A percentile compares a stretch with the other conserved stretches of the same genome.
Evolutionary conservation across 306 rosid genomes (phyloP).

Genomic region (Astragalus glycyphyllos): DNA sequence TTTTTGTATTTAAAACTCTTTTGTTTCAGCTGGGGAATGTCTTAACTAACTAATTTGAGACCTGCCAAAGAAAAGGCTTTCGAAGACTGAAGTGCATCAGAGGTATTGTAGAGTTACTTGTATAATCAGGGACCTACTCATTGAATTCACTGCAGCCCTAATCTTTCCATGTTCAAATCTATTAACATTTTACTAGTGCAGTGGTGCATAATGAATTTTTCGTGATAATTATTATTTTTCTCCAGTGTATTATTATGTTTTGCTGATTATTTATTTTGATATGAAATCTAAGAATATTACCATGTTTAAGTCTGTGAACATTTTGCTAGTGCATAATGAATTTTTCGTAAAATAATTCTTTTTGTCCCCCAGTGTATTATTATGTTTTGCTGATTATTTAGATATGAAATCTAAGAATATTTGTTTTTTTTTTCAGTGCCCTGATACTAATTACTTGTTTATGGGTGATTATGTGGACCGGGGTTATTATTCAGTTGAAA

Average conservation of each 20-base stretch:
- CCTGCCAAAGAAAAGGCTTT: constrained; percentile 46
- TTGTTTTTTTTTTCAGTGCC: constrained; percentile 69
- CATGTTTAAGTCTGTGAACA: constrained; percentile 1
- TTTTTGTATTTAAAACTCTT: constrained; percentile 44
- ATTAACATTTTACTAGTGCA: too few species aligned
- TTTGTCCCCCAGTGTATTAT: not conserved
- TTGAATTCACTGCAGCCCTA: constrained; percentile 37
- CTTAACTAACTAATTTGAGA: constrained; percentile 49
- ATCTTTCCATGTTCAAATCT: too few species aligned
- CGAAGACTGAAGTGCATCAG: constrained; percentile 51
- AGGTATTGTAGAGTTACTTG: constrained; percentile 36
- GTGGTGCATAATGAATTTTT: too few species aligned
- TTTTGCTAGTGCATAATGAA: constrained; percentile 30
- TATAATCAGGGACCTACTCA: constrained; percentile 43
- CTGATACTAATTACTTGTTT: constrained; percentile 91
- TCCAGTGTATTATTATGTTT: too few species aligned
- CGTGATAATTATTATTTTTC: too few species aligned
- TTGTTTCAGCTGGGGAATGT: constrained; percentile 53
- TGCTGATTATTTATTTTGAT: too few species aligned
- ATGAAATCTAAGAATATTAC: not conserved
- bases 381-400: constrained; percentile 7
- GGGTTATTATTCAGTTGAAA: constrained; percentile 95
- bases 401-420: constrained; percentile 35
- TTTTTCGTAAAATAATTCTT: constrained; percentile 3
- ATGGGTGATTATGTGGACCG: constrained; percentile 99